Evolutionary conservation across 2,329 filamentous ascomycete genomes (phyloP).

Genomic region (Xylariaceae sp.): DNA sequence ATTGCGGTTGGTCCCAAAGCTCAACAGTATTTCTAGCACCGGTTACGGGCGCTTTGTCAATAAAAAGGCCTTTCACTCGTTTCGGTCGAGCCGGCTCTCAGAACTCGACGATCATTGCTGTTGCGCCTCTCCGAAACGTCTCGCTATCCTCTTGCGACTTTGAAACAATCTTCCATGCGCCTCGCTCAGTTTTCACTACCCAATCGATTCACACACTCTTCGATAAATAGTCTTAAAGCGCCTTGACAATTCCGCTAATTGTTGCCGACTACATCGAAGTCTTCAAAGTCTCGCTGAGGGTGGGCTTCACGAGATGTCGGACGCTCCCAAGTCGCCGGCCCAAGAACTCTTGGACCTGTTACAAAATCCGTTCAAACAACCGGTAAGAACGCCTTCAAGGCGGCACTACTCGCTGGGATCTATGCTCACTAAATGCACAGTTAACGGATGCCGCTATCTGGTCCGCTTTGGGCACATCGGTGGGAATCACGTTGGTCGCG

Average conservation of each 20-base stretch:
- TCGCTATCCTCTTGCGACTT: background rate
- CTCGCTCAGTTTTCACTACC: constrained; percentile 1
- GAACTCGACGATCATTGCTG: background rate
- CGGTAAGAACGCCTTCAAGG: constrained; percentile 34
- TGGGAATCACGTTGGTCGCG: constrained; percentile 68
- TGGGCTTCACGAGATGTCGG: constrained; percentile 1
- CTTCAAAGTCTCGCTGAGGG: background rate
- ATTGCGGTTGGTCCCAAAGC: background rate
- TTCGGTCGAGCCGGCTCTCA: background rate
- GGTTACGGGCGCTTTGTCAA: background rate
- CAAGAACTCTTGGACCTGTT: constrained; percentile 45
- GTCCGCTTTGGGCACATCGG: constrained; percentile 73
- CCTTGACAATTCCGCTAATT: too few relatives aligned
- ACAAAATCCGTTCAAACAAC: constrained; percentile 45
- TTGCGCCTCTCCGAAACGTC: background rate
- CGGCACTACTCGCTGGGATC: background rate
- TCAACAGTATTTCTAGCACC: too few relatives aligned
- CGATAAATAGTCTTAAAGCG: background rate
- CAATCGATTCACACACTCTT: background rate
- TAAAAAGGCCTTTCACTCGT: constrained; percentile 4
- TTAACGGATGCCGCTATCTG: constrained; percentile 58
- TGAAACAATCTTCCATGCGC: background rate
- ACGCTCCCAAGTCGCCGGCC: constrained; percentile 21
- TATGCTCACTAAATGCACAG: constrained; percentile 28
- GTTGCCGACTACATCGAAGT: background rate